A percentile compares a stretch with the other conserved stretches of the same genome.
These are phyloP conservation scores for Lactarius trivialis DNA, from an alignment of 768 basidiomycete genomes.

Conservation along the genomic window DNA sequence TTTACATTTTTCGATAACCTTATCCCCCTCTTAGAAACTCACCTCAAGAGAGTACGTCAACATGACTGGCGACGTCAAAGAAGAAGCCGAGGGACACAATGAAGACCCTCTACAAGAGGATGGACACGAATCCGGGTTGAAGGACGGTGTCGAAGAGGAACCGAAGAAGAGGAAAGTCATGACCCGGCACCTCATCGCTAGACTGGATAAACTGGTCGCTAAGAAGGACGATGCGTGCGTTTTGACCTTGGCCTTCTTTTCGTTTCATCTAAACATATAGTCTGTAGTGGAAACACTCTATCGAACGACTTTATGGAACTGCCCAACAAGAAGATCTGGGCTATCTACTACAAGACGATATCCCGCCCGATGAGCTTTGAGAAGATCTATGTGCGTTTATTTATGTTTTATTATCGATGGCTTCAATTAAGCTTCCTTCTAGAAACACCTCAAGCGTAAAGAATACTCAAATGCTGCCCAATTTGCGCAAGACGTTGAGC, in stretches of 20 bases:
- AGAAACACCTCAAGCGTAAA: conserved; percentile 80
- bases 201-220: conserved; percentile 65
- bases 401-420: conserved; percentile 7
- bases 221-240: conserved; percentile 67
- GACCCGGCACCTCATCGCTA: conserved; percentile 56
- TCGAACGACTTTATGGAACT: conserved; percentile 79
- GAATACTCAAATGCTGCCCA: conserved; percentile 61
- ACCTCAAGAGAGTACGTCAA: conserved; percentile 40
- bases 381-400: conserved; percentile 59
- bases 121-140: conserved; percentile 36
- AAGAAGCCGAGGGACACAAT: conserved; percentile 31
- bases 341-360: conserved; percentile 74
- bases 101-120: conserved; percentile 28
- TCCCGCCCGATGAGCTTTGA: conserved; percentile 74
- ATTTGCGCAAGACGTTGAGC: conserved; percentile 81
- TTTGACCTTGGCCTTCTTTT: background rate
- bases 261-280: background rate
- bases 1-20: background rate
- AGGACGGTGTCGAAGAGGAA: conserved; percentile 40
- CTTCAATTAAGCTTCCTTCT: background rate
- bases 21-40: conserved; percentile 36
- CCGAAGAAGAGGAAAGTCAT: conserved; percentile 52
- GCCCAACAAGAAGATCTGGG: conserved; percentile 72
- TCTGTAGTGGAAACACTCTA: conserved; percentile 53
- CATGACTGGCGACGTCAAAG: conserved; percentile 39